A percentile compares a stretch with the other conserved stretches of the same genome.
These are phyloP conservation scores for Soucietia sequanensis DNA, from an alignment of 805 yeast genomes.

Conservation along the genomic window DNA sequence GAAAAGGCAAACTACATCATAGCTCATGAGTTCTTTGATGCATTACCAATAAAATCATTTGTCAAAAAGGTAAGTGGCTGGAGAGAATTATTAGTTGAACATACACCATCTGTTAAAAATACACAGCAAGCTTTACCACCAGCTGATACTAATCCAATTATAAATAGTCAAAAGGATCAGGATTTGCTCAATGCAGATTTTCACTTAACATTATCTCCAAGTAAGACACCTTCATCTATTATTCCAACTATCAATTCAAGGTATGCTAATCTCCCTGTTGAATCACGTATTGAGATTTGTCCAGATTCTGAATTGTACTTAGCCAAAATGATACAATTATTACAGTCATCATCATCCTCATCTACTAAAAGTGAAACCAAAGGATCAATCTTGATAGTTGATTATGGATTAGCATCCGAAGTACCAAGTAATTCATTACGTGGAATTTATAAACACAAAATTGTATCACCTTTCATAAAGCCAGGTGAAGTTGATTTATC, in stretches of 20 bases:
- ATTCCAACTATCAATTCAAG: slow-evolving; percentile 53
- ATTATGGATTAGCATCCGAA: slow-evolving; percentile 64
- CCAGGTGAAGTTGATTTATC: slow-evolving; percentile 84
- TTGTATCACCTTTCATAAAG: slow-evolving; percentile 69
- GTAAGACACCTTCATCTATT: slow-evolving; percentile 60
- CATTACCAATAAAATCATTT: slow-evolving; percentile 74
- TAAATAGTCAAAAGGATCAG: slow-evolving; percentile 6
- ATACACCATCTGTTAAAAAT: slow-evolving; percentile 34
- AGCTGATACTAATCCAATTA: slow-evolving; percentile 10
- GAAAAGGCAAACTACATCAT: slow-evolving; percentile 56
- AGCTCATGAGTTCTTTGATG: slow-evolving; percentile 89
- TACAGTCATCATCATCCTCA: slow-evolving; percentile 8
- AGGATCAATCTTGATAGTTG: slow-evolving; percentile 74
- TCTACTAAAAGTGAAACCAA: slow-evolving; percentile 34
- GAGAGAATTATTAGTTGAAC: slow-evolving; percentile 76
- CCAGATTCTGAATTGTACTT: slow-evolving; percentile 67
- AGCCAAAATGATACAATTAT: slow-evolving; percentile 48
- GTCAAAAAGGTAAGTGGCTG: slow-evolving; percentile 64
- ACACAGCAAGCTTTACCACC: slow-evolving; percentile 28
- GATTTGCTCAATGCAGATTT: slow-evolving; percentile 38
- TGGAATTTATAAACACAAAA: slow-evolving; percentile 68
- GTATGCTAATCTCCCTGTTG: slow-evolving; percentile 51
- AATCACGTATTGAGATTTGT: slow-evolving; percentile 67
- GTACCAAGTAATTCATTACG: slow-evolving; percentile 73
- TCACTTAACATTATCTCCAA: slow-evolving; percentile 55